Evolutionary conservation across 139 green algal genomes (phyloP), one percentile per base, ranked within the genome.

Genomic region (Tetraselmis chui): DNA sequence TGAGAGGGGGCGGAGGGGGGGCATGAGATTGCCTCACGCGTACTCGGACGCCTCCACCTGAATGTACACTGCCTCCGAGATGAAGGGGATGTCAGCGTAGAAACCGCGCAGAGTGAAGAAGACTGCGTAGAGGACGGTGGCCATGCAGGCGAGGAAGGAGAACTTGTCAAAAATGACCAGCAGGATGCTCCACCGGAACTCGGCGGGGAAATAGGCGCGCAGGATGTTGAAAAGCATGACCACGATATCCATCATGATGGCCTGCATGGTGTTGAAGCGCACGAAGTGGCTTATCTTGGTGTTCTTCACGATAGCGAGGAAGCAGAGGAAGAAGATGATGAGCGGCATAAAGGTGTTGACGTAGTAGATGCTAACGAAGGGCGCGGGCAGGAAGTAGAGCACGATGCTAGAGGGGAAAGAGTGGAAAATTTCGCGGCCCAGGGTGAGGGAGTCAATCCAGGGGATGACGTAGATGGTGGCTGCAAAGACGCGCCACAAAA

Each of bases 251-350:
- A 95, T 80, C 89, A 93, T 93, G 59, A 94, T 90, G 30, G 89
- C 86, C 89, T 93, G 91, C 92, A 95, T 95, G 78, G 84, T 89
- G 80, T 94, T 91, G 87, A 94, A 95, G n/a, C 92, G 88, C 28
- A 94, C 88, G 82, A 95, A 95, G 86, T 95, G 92, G 79, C 89
- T 88, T 26, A 95, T 84, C 83, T 89, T 92, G 23, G 84, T 92
- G 88, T 95, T 95, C 80, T 91, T 92, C 24, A 95, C 90, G 27
- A 95, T 85, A 0, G 87, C 84, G 30, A 94, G 85, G 83, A 93
- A 95, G 76, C 94, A 84, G 29, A 93, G 78, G 85, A 95, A 95
- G 86, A 95, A 95, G 76, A 94, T 83, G 31, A 94, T 87, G 31
- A 95, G 85, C 28, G 92, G 92, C n/a, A 87, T 83, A 82, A 94